A percentile compares a stretch with the other conserved stretches of the same genome.
Conservation (phyloP, 2,329 filamentous ascomycete species). For the Curvularia eragrostidis region DNA sequence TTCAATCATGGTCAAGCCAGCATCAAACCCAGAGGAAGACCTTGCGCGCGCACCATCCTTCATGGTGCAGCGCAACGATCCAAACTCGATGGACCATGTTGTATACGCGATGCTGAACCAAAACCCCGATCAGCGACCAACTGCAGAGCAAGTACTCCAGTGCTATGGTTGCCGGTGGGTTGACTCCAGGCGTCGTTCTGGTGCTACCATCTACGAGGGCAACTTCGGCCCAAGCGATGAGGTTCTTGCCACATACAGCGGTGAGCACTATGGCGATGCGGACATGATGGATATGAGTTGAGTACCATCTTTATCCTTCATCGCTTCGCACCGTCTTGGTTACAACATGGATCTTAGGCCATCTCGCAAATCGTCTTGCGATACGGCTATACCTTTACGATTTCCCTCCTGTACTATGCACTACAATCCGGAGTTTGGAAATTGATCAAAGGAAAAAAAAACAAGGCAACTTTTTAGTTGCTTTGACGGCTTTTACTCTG, state of each 20-base stretch:
- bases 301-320: constrained; percentile 13
- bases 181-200: constrained; percentile 74
- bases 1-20: constrained; percentile 43
- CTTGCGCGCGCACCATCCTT: constrained; percentile 78
- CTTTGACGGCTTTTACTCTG: constrained; percentile 20
- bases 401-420: constrained; percentile 17
- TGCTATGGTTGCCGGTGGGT: constrained; percentile 83
- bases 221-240: constrained; percentile 86
- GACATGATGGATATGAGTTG: constrained; percentile 67
- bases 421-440: constrained; percentile 24
- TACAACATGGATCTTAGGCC: constrained; percentile 19
- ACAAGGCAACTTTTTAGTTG: constrained; percentile 18
- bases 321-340: constrained; percentile 13
- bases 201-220: constrained; percentile 95
- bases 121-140: constrained; percentile 74
- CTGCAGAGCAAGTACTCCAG: constrained; percentile 73
- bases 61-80: constrained; percentile 79
- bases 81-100: constrained; percentile 79
- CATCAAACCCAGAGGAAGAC: constrained; percentile 54
- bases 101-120: constrained; percentile 89
- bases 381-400: constrained; percentile 14
- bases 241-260: constrained; percentile 57
- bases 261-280: constrained; percentile 49
- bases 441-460: constrained; percentile 21
- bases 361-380: constrained; percentile 20